Conservation (phyloP, 2,329 filamentous ascomycete genomes). For the Aspergillus amoenus region DNA sequence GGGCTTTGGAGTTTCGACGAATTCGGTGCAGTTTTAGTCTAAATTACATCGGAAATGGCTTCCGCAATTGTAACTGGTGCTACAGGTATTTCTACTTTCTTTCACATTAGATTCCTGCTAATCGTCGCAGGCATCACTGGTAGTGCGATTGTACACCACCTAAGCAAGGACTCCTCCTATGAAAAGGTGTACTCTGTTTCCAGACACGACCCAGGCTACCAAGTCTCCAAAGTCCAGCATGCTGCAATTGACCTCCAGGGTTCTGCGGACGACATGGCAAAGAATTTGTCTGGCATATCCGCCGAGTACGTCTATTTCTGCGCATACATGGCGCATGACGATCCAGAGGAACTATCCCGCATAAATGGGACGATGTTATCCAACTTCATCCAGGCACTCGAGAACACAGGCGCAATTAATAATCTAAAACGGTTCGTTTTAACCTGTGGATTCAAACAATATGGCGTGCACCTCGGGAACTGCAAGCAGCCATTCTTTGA, state of each 20-base stretch:
- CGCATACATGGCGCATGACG: conserved; percentile 42
- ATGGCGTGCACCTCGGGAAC: conserved; percentile 53
- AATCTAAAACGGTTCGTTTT: conserved; percentile 51
- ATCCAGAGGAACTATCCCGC: conserved; percentile 35
- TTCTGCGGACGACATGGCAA: conserved; percentile 37
- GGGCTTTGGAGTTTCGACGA: too few species aligned
- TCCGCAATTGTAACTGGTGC: conserved; percentile 32
- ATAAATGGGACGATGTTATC: conserved; percentile 46
- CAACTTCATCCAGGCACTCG: conserved; percentile 50
- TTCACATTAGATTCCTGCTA: neutral
- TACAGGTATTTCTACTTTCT: conserved; percentile 20
- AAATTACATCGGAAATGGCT: conserved; percentile 19
- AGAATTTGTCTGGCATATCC: conserved; percentile 33
- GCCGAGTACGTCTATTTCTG: conserved; percentile 47
- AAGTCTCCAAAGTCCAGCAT: conserved; percentile 39
- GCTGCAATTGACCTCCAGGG: conserved; percentile 39
- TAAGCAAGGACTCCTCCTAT: conserved; percentile 37
- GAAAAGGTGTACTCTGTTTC: conserved; percentile 42
- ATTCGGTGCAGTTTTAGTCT: too few species aligned
- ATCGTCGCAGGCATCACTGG: conserved; percentile 35
- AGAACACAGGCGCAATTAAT: conserved; percentile 41
- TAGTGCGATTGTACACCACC: conserved; percentile 40
- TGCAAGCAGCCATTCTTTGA: conserved; percentile 51
- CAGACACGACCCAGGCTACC: conserved; percentile 38
- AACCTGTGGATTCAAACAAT: conserved; percentile 53